A percentile compares a stretch with the other conserved stretches of the same genome.
Conservation (phyloP, 345 rosid species). For the Gossypium thurberi region DNA sequence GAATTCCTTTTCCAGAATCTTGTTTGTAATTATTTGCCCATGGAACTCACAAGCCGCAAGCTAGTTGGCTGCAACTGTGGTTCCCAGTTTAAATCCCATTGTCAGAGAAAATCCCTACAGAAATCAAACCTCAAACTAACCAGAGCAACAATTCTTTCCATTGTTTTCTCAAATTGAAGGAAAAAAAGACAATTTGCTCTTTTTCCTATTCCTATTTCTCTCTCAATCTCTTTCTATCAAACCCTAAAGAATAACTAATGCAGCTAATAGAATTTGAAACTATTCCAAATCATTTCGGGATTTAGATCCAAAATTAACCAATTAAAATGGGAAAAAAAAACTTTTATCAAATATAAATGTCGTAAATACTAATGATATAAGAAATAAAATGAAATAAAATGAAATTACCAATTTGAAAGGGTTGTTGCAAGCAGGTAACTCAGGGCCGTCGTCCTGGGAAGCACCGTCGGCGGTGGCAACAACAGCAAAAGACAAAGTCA, state of each 20-base stretch:
- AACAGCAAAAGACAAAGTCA: background rate
- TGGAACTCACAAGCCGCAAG: background rate
- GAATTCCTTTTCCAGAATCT: background rate
- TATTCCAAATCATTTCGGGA: background rate
- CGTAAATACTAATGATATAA: background rate
- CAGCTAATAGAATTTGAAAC: background rate
- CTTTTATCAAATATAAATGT: background rate
- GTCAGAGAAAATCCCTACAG: background rate
- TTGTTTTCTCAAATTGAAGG: background rate
- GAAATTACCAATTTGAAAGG: slow-evolving; percentile 8
- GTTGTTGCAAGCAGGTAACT: slow-evolving; percentile 3
- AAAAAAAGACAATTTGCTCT: background rate
- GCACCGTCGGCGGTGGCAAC: slow-evolving; percentile 4
- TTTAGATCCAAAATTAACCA: slow-evolving; percentile 2
- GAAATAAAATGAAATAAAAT: background rate
- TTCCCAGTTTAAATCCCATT: background rate
- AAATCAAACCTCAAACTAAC: background rate
- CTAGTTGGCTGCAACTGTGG: background rate
- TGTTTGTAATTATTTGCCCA: background rate
- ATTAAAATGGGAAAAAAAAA: background rate
- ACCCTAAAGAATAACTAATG: background rate
- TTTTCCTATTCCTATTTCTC: background rate
- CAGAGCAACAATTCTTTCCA: background rate
- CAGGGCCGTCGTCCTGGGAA: slow-evolving; percentile 3
- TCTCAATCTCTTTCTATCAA: background rate